Evolutionary conservation across 2,329 filamentous ascomycete species (phyloP).

Genomic region (Penicillium sumatraense): DNA sequence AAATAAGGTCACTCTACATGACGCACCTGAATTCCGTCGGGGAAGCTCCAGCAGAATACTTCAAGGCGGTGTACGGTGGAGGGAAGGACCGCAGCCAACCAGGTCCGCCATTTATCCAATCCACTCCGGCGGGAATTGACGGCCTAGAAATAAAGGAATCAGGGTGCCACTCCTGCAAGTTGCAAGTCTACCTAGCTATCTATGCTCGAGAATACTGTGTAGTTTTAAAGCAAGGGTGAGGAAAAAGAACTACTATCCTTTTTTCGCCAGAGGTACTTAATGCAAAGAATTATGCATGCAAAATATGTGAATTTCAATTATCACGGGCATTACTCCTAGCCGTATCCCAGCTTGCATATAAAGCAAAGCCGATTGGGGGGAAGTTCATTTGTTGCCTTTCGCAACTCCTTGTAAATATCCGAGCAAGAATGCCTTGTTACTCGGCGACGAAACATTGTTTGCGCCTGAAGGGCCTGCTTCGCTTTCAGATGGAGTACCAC

Average conservation of each 20-base stretch:
- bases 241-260: not conserved
- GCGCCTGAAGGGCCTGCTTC: slow-evolving; percentile 57
- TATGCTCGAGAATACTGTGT: not conserved
- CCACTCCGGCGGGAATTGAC: not conserved
- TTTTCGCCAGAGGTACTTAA: not conserved
- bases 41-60: not conserved
- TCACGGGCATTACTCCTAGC: not conserved
- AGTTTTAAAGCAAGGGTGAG: not conserved
- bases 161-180: no score
- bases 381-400: slow-evolving; percentile 44
- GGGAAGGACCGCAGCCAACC: not conserved
- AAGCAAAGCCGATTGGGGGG: not conserved
- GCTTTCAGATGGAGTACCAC: slow-evolving; percentile 23
- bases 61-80: not conserved
- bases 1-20: slow-evolving; percentile 13
- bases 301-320: not conserved
- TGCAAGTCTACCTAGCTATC: no score
- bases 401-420: slow-evolving; percentile 69
- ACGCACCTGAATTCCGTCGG: slow-evolving; percentile 3
- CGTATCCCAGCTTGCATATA: not conserved
- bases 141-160: no score
- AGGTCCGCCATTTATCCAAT: not conserved
- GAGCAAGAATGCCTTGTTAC: slow-evolving; percentile 76
- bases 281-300: not conserved
- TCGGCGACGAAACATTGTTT: slow-evolving; percentile 59